A percentile compares a stretch with the other conserved stretches of the same genome.
Conservation (phyloP, 768 basidiomycete genomes). For the Chalciporus pseudorubinellus region DNA sequence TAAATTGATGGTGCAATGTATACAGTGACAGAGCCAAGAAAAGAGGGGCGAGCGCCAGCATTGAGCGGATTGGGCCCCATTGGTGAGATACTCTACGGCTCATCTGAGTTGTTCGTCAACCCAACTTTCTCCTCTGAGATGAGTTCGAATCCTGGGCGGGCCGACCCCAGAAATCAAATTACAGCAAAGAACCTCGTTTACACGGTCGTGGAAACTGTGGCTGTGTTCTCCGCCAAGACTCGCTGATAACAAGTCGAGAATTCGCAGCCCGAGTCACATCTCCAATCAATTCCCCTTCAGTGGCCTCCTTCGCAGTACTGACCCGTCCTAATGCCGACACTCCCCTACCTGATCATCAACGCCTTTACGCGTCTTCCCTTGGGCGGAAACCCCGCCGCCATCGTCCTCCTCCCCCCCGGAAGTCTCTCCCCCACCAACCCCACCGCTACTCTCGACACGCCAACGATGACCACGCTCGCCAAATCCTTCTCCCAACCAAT, state of each 20-base stretch:
- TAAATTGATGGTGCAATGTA: constrained; percentile 47
- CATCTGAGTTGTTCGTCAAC: too few species aligned
- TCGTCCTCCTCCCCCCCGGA: constrained; percentile 30
- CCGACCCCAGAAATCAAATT: too few species aligned
- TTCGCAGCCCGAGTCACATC: too few species aligned
- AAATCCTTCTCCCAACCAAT: constrained; percentile 48
- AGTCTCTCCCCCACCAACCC: background rate
- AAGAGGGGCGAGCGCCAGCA: constrained; percentile 53
- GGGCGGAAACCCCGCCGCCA: constrained; percentile 45
- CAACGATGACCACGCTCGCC: constrained; percentile 31
- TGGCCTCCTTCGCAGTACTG: too few species aligned
- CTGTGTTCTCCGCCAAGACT: too few species aligned
- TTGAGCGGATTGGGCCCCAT: constrained; percentile 62
- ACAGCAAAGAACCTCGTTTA: too few species aligned
- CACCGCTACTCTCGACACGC: background rate
- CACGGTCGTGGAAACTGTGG: too few species aligned
- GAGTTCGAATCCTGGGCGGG: too few species aligned
- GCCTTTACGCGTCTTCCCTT: constrained; percentile 43
- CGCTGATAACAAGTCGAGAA: too few species aligned
- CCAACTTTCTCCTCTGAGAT: too few species aligned
- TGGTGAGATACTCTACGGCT: constrained; percentile 4
- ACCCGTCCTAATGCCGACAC: constrained; percentile 8
- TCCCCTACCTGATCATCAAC: constrained; percentile 37
- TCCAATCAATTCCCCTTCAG: too few species aligned
- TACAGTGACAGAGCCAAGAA: constrained; percentile 49